Evolutionary conservation across 768 basidiomycete species (phyloP).

Genomic region (Mycena kentingensis): DNA sequence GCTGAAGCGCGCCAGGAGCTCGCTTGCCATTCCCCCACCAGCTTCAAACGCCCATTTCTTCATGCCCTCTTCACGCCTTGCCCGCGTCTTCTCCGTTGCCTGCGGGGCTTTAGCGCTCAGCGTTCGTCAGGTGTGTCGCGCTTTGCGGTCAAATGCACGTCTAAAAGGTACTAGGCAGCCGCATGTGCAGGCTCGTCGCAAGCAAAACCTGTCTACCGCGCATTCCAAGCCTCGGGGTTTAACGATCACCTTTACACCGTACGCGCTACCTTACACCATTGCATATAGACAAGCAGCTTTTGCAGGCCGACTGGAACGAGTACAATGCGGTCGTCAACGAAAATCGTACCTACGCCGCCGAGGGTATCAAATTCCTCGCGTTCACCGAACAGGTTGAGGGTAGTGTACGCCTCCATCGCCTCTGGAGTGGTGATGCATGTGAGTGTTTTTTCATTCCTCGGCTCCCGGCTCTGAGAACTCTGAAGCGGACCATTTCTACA

Average conservation of each 20-base stretch:
- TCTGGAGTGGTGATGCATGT: neutral
- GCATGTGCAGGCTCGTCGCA: constrained; percentile 4
- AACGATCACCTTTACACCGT: constrained; percentile 14
- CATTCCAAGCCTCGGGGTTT: neutral
- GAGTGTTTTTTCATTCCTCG: neutral
- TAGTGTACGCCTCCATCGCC: constrained; percentile 6
- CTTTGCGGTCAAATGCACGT: no score
- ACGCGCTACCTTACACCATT: neutral
- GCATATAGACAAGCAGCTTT: neutral
- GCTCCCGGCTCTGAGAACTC: neutral
- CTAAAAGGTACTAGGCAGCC: no score
- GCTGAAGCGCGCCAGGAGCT: no score
- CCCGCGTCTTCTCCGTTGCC: no score
- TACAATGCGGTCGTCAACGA: neutral
- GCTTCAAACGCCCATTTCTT: no score
- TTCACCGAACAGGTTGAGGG: constrained; percentile 10
- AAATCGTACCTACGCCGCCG: neutral
- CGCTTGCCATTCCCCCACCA: no score
- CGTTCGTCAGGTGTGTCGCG: no score
- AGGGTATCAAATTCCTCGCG: constrained; percentile 1
- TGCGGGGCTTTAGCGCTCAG: no score
- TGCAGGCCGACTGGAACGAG: neutral
- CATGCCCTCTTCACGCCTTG: no score
- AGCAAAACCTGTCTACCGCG: constrained; percentile 8
- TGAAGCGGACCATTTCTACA: constrained; percentile 12